These are phyloP conservation scores for Phellopilus nigrolimitatus DNA, from an alignment of 1,284 basidiomycete species.

Conservation along the genomic window DNA sequence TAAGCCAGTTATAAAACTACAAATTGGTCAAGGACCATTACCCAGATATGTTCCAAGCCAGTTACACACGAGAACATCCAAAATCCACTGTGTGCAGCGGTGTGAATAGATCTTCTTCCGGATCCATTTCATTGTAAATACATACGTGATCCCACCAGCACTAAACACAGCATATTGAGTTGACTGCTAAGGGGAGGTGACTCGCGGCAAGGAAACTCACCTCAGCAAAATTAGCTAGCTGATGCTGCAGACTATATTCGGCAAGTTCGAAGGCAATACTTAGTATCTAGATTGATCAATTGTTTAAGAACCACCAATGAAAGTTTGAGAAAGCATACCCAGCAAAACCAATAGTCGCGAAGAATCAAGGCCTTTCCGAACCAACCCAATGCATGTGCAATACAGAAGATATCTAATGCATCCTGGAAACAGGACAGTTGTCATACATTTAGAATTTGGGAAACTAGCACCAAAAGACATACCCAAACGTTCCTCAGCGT, in stretches of 20 bases:
- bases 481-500: slow-evolving; percentile 67
- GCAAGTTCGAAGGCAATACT: slow-evolving; percentile 82
- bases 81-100: slow-evolving; percentile 56
- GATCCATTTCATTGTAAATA: slow-evolving; percentile 22
- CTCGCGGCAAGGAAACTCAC: slow-evolving; percentile 35
- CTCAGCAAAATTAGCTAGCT: slow-evolving; percentile 79
- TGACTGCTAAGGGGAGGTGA: slow-evolving; percentile 2
- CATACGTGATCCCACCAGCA: slow-evolving; percentile 88
- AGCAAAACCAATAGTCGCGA: slow-evolving; percentile 87
- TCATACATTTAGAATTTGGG: slow-evolving; percentile 5
- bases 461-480: slow-evolving; percentile 25
- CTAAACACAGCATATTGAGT: no score
- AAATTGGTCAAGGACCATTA: slow-evolving; percentile 29
- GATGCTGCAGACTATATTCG: slow-evolving; percentile 80
- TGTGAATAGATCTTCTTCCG: slow-evolving; percentile 16
- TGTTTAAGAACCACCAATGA: slow-evolving; percentile 13
- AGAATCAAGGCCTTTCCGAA: slow-evolving; percentile 83
- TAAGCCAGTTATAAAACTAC: slow-evolving; percentile 21
- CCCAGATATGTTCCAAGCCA: slow-evolving; percentile 82
- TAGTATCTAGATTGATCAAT: slow-evolving; percentile 56
- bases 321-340: slow-evolving; percentile 44
- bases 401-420: slow-evolving; percentile 77
- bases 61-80: slow-evolving; percentile 81
- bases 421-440: slow-evolving; percentile 39
- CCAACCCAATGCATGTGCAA: slow-evolving; percentile 80